Evolutionary conservation across 352 stramenopile species (phyloP), one percentile per base, ranked within the genome.

Genomic region (Pythium rishiriense): DNA sequence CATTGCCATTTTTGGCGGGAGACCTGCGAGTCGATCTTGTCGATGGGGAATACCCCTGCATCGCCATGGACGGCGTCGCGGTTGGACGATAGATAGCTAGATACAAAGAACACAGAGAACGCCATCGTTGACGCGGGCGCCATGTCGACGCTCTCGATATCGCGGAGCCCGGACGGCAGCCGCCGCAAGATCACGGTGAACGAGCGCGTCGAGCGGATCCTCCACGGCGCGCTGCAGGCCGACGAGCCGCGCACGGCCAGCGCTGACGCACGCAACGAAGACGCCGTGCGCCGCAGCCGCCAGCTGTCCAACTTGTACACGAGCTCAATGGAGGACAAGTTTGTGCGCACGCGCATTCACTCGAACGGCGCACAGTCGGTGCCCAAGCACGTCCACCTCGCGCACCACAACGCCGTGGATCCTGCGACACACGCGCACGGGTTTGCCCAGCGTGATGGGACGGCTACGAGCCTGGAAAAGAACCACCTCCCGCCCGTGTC

Each of bases 181-280:
- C 66, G 71, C 11, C 72, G 80, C 28, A 88, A 90, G 64, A 81
- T 87, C 62, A 90, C 81, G 5, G 81, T 90, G 7, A 90, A 90
- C 43, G 81, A 90, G 48, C 75, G 75, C 21, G 72, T 90, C 17
- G 78, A 88, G 48, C 73, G 75, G 24, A 90, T 90, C 50, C 62
- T 88, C 42, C 69, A 85, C 53, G 81, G 70, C 3, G 71, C 70
- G 2, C 52, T 87, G 53, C 66, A 68, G 22, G 58, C 66, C 2
- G 68, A 73, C 0, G 72, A 88, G 42, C 70, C 66, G 4, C 57
- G 69, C 17, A 68, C 68, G 42, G 62, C 60, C 6, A 73, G 42
- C 9, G 64, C 72, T 0, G 71, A 73, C 45, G 68, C 67, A 2
- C 65, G 73, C 28, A 74, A 76, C 41, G 66, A 61, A 4, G 31